These are phyloP conservation scores for Tuber magnatum DNA, from an alignment of 495 filamentous ascomycete species.

Conservation along the genomic window DNA sequence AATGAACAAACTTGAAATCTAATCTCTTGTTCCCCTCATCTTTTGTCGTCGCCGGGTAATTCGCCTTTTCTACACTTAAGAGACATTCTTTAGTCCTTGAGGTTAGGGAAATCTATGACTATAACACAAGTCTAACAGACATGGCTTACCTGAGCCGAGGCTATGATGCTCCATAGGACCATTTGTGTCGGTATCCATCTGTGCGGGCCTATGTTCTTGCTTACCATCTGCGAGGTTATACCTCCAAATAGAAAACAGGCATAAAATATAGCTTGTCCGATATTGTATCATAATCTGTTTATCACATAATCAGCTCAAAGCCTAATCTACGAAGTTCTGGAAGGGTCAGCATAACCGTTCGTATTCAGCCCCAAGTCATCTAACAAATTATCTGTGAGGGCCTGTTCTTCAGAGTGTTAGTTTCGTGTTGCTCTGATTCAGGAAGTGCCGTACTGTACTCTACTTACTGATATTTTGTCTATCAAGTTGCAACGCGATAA, in stretches of 20 bases:
- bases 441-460: too few species aligned
- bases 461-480: constrained; percentile 56
- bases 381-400: constrained; percentile 65
- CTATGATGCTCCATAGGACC: constrained; percentile 65
- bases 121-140: background rate
- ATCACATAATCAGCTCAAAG: background rate
- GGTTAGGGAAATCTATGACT: background rate
- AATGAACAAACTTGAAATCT: constrained; percentile 48
- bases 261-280: constrained; percentile 66
- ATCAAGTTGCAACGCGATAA: constrained; percentile 77
- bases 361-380: constrained; percentile 53
- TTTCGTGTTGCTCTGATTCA: background rate
- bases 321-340: background rate
- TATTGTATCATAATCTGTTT: constrained; percentile 60
- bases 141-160: constrained; percentile 39
- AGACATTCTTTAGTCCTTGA: constrained; percentile 16
- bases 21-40: constrained; percentile 67
- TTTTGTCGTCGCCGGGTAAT: constrained; percentile 58
- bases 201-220: constrained; percentile 70
- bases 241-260: constrained; percentile 61
- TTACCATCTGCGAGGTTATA: constrained; percentile 65
- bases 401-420: constrained; percentile 46
- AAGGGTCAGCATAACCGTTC: constrained; percentile 47
- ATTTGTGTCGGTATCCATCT: constrained; percentile 81
- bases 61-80: constrained; percentile 50